Percentiles rank a stretch among this genome's conserved stretches.
These are phyloP conservation scores for Coemansia sp. DNA, from an alignment of 192 early-diverging fungal species.

Conservation along the genomic window DNA sequence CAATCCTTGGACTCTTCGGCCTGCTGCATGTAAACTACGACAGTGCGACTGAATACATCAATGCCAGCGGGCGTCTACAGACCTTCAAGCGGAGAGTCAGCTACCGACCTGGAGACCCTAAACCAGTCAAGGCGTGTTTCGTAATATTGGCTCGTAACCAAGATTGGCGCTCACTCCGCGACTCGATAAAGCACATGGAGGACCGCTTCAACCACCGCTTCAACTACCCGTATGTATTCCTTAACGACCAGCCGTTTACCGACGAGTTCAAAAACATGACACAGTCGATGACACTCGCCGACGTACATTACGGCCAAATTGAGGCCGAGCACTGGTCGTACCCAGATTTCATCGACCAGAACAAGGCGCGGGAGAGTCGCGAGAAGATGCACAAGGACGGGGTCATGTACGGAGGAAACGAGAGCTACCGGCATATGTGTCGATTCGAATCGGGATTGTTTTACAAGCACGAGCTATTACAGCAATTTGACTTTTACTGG, in stretches of 20 bases:
- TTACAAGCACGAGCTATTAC: constrained; percentile 40
- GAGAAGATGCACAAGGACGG: constrained; percentile 58
- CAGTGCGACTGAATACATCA: constrained; percentile 21
- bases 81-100: constrained; percentile 26
- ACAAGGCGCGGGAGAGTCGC: constrained; percentile 18
- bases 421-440: constrained; percentile 47
- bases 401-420: constrained; percentile 43
- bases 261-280: constrained; percentile 63
- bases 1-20: constrained; percentile 22
- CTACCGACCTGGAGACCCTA: constrained; percentile 35
- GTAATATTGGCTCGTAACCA: constrained; percentile 71
- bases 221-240: constrained; percentile 81
- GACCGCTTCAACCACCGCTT: constrained; percentile 73
- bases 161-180: constrained; percentile 61
- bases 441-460: constrained; percentile 47
- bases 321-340: constrained; percentile 41
- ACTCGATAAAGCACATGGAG: constrained; percentile 63
- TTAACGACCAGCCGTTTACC: constrained; percentile 75
- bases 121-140: constrained; percentile 62
- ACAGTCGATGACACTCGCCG: constrained; percentile 41
- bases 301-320: constrained; percentile 41
- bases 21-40: constrained; percentile 48
- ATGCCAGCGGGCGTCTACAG: constrained; percentile 13
- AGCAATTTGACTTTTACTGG: constrained; percentile 55
- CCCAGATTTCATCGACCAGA: constrained; percentile 48